Evolutionary conservation across 192 early-diverging fungal genomes (phyloP).

Genomic region (Coemansia sp.): DNA sequence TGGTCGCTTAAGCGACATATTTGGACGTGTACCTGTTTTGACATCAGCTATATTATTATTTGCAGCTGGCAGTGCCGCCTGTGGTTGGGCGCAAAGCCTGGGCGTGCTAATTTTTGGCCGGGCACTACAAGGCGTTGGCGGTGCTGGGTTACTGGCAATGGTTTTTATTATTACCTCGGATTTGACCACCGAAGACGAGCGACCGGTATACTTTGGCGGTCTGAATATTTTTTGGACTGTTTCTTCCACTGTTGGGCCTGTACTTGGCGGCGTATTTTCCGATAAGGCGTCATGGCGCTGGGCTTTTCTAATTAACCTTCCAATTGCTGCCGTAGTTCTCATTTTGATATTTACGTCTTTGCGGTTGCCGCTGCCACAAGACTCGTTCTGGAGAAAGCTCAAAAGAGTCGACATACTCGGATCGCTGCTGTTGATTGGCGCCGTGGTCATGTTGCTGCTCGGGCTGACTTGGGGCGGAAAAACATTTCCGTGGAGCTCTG

Average conservation of each 20-base stretch:
- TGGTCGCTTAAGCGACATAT: neutral
- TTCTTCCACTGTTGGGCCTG: conserved; percentile 61
- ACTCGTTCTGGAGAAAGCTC: conserved; percentile 54
- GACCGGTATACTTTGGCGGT: conserved; percentile 62
- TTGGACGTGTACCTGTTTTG: neutral
- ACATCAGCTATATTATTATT: conserved; percentile 56
- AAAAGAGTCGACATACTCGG: conserved; percentile 69
- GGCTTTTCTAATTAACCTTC: conserved; percentile 65
- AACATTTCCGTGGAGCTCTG: conserved; percentile 68
- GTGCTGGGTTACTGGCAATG: conserved; percentile 66
- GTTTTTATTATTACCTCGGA: conserved; percentile 68
- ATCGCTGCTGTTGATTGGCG: conserved; percentile 54
- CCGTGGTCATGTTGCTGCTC: conserved; percentile 65
- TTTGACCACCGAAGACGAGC: conserved; percentile 60
- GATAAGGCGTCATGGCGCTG: conserved; percentile 56
- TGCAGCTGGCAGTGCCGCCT: conserved; percentile 56
- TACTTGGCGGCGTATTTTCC: conserved; percentile 63
- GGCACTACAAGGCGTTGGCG: conserved; percentile 68
- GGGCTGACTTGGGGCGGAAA: conserved; percentile 80
- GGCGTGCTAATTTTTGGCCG: conserved; percentile 67
- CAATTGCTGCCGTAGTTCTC: conserved; percentile 50
- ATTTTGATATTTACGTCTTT: conserved; percentile 51
- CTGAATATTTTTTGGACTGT: conserved; percentile 59
- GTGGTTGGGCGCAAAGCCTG: conserved; percentile 61
- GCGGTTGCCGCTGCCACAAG: conserved; percentile 34